Evolutionary conservation across 2,329 filamentous ascomycete genomes (phyloP), one percentile per base, ranked within the genome.

Genomic region (Monosporascus sp.): DNA sequence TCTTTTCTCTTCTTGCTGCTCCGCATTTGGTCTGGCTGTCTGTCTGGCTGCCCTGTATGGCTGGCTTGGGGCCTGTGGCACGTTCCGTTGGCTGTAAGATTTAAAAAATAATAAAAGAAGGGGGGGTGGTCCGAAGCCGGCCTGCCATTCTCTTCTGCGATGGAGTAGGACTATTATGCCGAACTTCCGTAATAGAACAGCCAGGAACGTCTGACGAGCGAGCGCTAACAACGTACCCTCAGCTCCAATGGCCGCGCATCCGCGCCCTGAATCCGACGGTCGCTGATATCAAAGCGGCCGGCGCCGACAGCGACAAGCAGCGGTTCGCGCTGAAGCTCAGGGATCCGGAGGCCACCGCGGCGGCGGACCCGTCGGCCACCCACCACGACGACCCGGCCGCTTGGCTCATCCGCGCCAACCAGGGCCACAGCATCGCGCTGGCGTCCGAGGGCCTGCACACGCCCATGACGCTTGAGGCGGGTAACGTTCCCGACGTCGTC

Each of bases 381-480:
- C 57, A 62, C 18, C 67, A 68, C 20, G 65, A 66, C 8, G 75
- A 87, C 48, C 79, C 89, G 0, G 69, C 78, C 0, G 78, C 88
- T 68, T 97, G 86, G 75, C 78, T 95, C 34, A 97, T 99, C 72
- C 90, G 94, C 64, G 94, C 94, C 27, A 96, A 95, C 66, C 94
- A 97, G 74, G 94, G 94, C 51, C 94, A 97, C 75, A 90, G 84
- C 62, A 89, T 99, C 66, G 83, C 84, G 64, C 73, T 85, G 37
- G 86, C 89, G 27, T 83, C 83, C n/a, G 82, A 86, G 47, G 80
- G 80, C 0, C 79, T 95, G 2, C 81, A 96, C 3, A 79, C 77
- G 20, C 84, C 86, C 6, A 76, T 97, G 53, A 85, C 83, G 1
- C 65, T 82, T 1, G 78, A 79, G 36, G 71, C 67, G 6, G 78